Conservation (phyloP, 352 stramenopile species). For the Phytophthora pisi region DNA sequence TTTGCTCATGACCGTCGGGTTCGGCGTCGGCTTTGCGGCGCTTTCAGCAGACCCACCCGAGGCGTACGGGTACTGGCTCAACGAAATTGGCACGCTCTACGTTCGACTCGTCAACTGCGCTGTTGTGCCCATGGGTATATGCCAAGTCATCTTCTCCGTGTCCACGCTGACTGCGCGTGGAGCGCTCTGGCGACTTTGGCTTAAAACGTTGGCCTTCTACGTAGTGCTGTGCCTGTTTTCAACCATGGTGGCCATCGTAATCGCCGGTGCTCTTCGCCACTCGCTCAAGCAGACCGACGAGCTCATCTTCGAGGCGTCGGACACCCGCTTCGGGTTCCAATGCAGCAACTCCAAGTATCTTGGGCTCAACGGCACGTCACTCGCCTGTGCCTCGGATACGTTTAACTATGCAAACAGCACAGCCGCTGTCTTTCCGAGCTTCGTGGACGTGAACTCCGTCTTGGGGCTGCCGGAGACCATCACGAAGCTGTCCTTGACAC, state of each 20-base stretch:
- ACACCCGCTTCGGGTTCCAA: conserved; percentile 62
- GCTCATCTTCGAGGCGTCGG: conserved; percentile 32
- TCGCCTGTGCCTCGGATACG: conserved; percentile 17
- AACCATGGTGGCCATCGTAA: conserved; percentile 27
- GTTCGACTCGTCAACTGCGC: conserved; percentile 60
- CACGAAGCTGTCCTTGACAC: conserved; percentile 43
- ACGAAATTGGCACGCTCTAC: conserved; percentile 60
- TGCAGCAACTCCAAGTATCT: conserved; percentile 61
- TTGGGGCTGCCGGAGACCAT: conserved; percentile 55
- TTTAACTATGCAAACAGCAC: conserved; percentile 23
- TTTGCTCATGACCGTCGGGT: conserved; percentile 41
- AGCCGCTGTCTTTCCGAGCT: conserved; percentile 47
- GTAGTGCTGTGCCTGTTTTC: conserved; percentile 42
- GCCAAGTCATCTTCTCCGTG: conserved; percentile 60
- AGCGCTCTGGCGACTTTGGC: conserved; percentile 48
- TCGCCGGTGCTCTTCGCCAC: conserved; percentile 38
- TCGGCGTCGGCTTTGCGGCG: conserved; percentile 44
- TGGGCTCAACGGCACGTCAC: conserved; percentile 37
- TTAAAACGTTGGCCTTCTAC: conserved; percentile 48
- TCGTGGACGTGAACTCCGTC: conserved; percentile 47
- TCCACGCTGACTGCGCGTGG: conserved; percentile 51
- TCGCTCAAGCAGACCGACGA: conserved; percentile 41
- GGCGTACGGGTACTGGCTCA: conserved; percentile 60
- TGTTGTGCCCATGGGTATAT: conserved; percentile 66
- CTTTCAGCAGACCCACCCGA: conserved; percentile 36